These are phyloP conservation scores for Salix udensis DNA, from an alignment of 345 rosid genomes.

Conservation along the genomic window DNA sequence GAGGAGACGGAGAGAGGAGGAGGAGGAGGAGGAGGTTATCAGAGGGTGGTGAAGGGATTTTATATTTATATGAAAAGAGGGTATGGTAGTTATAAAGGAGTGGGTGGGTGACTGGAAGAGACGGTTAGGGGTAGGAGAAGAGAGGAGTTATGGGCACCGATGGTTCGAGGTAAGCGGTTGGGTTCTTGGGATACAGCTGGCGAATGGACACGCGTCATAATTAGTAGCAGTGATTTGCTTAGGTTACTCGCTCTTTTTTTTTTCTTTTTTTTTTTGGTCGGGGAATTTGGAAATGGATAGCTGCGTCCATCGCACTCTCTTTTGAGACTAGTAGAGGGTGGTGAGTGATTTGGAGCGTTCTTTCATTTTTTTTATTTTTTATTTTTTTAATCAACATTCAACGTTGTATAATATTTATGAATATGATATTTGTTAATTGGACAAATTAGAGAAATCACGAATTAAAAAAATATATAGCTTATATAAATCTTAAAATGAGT, in stretches of 20 bases:
- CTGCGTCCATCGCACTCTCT: constrained; percentile 50
- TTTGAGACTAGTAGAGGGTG: no score
- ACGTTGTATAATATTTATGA: no score
- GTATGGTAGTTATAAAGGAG: not conserved
- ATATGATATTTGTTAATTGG: no score
- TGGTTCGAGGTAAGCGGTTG: constrained; percentile 66
- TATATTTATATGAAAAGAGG: constrained; percentile 29
- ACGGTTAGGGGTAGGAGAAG: constrained; percentile 20
- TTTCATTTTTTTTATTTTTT: no score
- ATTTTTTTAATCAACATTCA: no score
- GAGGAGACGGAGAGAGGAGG: no score
- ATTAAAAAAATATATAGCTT: no score
- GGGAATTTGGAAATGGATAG: not conserved
- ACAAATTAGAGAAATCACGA: no score
- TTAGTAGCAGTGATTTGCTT: constrained; percentile 32
- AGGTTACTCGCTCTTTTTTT: constrained; percentile 15
- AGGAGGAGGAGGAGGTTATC: not conserved
- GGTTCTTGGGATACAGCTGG: constrained; percentile 82
- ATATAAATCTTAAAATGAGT: no score
- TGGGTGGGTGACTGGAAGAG: constrained; percentile 35
- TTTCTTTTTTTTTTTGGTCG: not conserved
- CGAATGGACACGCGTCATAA: constrained; percentile 61
- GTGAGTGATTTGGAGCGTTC: not conserved
- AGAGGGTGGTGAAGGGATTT: constrained; percentile 2
- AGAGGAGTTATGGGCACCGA: constrained; percentile 41